Evolutionary conservation across 352 stramenopile genomes (phyloP).

Genomic region (Bremia lactucae): DNA sequence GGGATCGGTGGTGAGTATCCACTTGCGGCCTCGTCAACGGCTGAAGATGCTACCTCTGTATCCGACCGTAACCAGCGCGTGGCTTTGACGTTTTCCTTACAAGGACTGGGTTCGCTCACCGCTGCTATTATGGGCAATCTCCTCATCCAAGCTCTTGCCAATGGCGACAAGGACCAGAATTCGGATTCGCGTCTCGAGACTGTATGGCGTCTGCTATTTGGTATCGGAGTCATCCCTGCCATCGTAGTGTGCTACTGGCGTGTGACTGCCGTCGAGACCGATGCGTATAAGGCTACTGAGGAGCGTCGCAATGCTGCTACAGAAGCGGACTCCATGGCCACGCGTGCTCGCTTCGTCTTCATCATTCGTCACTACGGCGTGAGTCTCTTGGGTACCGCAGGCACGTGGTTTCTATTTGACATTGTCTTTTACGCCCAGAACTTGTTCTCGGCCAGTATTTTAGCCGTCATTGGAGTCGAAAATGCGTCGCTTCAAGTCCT

Average conservation of each 20-base stretch:
- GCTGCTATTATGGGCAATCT: slow-evolving; percentile 56
- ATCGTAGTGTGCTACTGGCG: slow-evolving; percentile 56
- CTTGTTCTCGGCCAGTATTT: slow-evolving; percentile 63
- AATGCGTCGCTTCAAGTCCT: slow-evolving; percentile 41
- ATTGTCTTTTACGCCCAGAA: slow-evolving; percentile 78
- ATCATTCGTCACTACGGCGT: slow-evolving; percentile 41
- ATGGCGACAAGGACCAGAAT: slow-evolving; percentile 28
- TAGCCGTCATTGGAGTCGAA: slow-evolving; percentile 45
- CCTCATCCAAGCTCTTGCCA: slow-evolving; percentile 33
- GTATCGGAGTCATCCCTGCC: slow-evolving; percentile 46
- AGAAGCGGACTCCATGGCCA: background rate
- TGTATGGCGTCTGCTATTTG: slow-evolving; percentile 59
- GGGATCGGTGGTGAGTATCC: slow-evolving; percentile 27
- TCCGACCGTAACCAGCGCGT: slow-evolving; percentile 38
- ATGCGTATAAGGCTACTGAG: slow-evolving; percentile 27
- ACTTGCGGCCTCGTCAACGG: slow-evolving; percentile 33
- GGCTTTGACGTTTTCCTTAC: slow-evolving; percentile 49
- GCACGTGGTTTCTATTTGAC: slow-evolving; percentile 82
- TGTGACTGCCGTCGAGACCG: slow-evolving; percentile 47
- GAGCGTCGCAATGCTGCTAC: slow-evolving; percentile 6
- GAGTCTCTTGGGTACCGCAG: slow-evolving; percentile 50
- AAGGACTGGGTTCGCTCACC: slow-evolving; percentile 41
- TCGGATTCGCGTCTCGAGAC: slow-evolving; percentile 30
- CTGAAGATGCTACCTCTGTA: slow-evolving; percentile 42
- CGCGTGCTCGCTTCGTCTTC: slow-evolving; percentile 19